Evolutionary conservation across 345 rosid genomes (phyloP).

Genomic region (Populus simonii): DNA sequence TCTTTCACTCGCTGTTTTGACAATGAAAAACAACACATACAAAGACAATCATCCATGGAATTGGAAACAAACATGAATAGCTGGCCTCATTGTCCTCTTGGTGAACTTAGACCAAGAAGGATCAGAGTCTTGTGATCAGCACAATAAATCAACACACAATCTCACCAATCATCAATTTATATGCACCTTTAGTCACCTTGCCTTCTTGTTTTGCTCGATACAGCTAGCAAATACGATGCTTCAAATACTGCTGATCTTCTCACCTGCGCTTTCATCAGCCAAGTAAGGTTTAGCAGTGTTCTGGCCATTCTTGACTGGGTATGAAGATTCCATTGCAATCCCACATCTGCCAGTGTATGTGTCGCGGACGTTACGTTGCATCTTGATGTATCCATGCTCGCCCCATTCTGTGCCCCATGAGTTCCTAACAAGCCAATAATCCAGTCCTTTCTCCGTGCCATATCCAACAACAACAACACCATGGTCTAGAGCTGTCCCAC

Average conservation of each 20-base stretch:
- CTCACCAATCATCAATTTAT: not conserved
- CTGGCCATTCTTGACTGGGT: constrained; percentile 19
- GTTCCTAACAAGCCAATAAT: constrained; percentile 27
- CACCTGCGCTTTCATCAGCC: not conserved
- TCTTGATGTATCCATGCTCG: constrained; percentile 23
- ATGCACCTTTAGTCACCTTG: not conserved
- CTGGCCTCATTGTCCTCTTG: not conserved
- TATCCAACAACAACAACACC: constrained; percentile 25
- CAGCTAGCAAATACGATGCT: not conserved
- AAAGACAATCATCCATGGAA: constrained; percentile 14
- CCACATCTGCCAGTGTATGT: constrained; percentile 24
- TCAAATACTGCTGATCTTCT: constrained; percentile 47
- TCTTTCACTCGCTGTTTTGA: not conserved
- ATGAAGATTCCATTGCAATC: constrained; percentile 28
- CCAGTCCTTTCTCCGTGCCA: constrained; percentile 17
- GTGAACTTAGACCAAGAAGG: not conserved
- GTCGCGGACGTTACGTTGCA: constrained; percentile 15
- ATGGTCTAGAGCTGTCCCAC: constrained; percentile 25
- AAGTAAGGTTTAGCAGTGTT: not conserved
- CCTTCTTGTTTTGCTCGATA: not conserved
- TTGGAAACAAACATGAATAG: not conserved
- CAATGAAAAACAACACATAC: constrained; percentile 16
- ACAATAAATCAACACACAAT: constrained; percentile 1
- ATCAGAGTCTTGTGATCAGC: not conserved
- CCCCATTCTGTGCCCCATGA: constrained; percentile 29